phyloP scores from a whole-genome alignment of 208 protist species.

The Willaertia magna region DNA sequence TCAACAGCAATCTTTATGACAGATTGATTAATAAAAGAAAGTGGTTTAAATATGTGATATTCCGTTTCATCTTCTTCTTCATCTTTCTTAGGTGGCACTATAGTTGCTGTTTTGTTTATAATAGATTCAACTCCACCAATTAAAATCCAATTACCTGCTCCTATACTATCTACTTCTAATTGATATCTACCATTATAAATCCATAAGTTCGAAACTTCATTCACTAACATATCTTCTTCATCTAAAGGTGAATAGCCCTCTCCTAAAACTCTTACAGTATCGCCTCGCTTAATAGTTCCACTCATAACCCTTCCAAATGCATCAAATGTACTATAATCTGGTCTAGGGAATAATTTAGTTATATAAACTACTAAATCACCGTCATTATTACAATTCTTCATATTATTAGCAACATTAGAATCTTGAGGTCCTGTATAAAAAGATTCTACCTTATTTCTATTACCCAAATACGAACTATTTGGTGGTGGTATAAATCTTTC shows the following conservation, averaged over 20 bases:
- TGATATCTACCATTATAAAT: slow-evolving; percentile 44
- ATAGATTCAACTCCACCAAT: slow-evolving; percentile 58
- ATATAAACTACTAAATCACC: slow-evolving; percentile 56
- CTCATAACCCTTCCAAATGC: slow-evolving; percentile 57
- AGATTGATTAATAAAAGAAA: slow-evolving; percentile 46
- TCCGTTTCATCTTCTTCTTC: too few relatives aligned
- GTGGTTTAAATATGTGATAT: slow-evolving; percentile 49
- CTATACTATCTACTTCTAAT: slow-evolving; percentile 38
- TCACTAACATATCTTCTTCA: slow-evolving; percentile 52
- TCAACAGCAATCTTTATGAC: slow-evolving; percentile 89
- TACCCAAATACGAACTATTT: background rate
- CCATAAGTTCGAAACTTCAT: slow-evolving; percentile 30
- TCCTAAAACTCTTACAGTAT: slow-evolving; percentile 55
- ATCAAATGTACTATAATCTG: slow-evolving; percentile 42
- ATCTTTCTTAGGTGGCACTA: slow-evolving; percentile 13
- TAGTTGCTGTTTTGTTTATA: slow-evolving; percentile 68
- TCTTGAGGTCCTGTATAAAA: slow-evolving; percentile 50
- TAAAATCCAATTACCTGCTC: slow-evolving; percentile 64
- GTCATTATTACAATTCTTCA: slow-evolving; percentile 41
- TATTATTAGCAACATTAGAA: slow-evolving; percentile 21
- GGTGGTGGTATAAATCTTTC: slow-evolving; percentile 47
- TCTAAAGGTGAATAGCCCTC: slow-evolving; percentile 57
- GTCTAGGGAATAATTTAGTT: slow-evolving; percentile 46
- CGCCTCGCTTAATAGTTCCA: slow-evolving; percentile 44
- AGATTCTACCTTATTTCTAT: slow-evolving; percentile 20